phyloP scores from a whole-genome alignment of 2,329 filamentous ascomycete genomes.

The Epichloe bromicola region DNA sequence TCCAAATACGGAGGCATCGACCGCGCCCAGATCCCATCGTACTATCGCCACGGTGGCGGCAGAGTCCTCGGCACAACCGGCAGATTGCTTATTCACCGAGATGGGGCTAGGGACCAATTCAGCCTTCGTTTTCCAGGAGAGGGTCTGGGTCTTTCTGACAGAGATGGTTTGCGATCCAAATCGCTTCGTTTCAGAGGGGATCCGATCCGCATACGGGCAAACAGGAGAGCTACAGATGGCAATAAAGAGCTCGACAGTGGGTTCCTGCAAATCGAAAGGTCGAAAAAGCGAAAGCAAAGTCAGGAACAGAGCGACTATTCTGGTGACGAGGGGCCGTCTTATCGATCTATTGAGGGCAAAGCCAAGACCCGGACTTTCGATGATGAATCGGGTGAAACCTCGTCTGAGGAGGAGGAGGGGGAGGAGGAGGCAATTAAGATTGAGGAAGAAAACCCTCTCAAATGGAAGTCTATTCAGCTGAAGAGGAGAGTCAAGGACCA shows the following conservation, averaged over 20 bases:
- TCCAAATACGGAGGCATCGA: constrained; percentile 57
- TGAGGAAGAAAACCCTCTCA: constrained; percentile 31
- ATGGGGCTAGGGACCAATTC: constrained; percentile 44
- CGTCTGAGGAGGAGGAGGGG: constrained; percentile 17
- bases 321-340: constrained; percentile 39
- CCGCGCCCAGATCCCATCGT: constrained; percentile 56
- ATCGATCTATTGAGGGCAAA: constrained; percentile 53
- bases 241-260: constrained; percentile 23
- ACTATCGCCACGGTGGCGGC: constrained; percentile 56
- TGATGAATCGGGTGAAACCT: constrained; percentile 36
- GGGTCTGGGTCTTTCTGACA: constrained; percentile 22
- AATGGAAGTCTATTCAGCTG: constrained; percentile 46
- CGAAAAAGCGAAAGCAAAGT: constrained; percentile 29
- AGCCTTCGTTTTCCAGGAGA: constrained; percentile 33
- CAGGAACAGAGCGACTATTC: constrained; percentile 24
- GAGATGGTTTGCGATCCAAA: constrained; percentile 34
- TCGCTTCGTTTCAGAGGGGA: constrained; percentile 21
- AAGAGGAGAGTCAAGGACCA: constrained; percentile 49
- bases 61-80: constrained; percentile 53
- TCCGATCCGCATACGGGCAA: constrained; percentile 26
- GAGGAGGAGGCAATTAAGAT: constrained; percentile 21
- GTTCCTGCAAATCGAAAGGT: constrained; percentile 33
- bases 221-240: constrained; percentile 9
- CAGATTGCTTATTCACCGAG: constrained; percentile 52
- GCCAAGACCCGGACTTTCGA: constrained; percentile 37